Percentiles rank a stretch among this genome's conserved stretches.
Evolutionary conservation across 352 stramenopile genomes (phyloP).

Genomic region (Phytophthora sp.): DNA sequence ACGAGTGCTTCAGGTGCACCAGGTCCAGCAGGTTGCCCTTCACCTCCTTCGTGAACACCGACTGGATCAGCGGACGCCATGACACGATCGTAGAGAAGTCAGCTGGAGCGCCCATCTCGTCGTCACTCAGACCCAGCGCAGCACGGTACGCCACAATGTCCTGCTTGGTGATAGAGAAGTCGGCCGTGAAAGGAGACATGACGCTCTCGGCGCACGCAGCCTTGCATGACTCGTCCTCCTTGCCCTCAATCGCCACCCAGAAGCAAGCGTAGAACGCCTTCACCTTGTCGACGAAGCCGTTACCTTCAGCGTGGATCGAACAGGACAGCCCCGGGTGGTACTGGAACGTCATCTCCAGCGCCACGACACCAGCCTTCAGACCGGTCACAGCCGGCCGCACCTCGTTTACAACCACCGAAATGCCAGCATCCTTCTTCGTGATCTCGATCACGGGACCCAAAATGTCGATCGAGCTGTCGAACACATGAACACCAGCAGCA

Average conservation of each 20-base stretch:
- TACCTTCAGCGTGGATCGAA: slow-evolving; percentile 57
- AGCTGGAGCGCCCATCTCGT: slow-evolving; percentile 46
- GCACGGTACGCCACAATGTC: slow-evolving; percentile 71
- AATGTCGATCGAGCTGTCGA: slow-evolving; percentile 45
- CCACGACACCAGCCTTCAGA: slow-evolving; percentile 47
- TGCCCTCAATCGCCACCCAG: slow-evolving; percentile 66
- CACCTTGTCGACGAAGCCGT: slow-evolving; percentile 57
- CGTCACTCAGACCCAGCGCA: slow-evolving; percentile 49
- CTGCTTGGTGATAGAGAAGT: slow-evolving; percentile 63
- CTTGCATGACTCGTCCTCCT: slow-evolving; percentile 66
- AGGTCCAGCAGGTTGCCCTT: slow-evolving; percentile 83
- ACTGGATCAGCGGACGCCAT: slow-evolving; percentile 86
- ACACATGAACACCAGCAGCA: slow-evolving; percentile 40
- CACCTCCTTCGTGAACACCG: slow-evolving; percentile 84
- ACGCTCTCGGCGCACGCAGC: slow-evolving; percentile 68
- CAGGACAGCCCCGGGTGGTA: slow-evolving; percentile 52
- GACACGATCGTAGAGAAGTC: slow-evolving; percentile 84
- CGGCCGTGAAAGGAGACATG: slow-evolving; percentile 58
- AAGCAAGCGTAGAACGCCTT: slow-evolving; percentile 83
- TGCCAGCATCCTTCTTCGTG: slow-evolving; percentile 36
- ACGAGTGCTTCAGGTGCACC: slow-evolving; percentile 87
- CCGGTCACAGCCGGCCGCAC: slow-evolving; percentile 61
- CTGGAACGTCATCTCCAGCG: slow-evolving; percentile 64
- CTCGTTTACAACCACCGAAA: slow-evolving; percentile 62
- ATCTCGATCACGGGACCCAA: slow-evolving; percentile 61